Evolutionary conservation across 495 filamentous ascomycete species (phyloP).

Genomic region (Penicillium macrosclerotiorum): DNA sequence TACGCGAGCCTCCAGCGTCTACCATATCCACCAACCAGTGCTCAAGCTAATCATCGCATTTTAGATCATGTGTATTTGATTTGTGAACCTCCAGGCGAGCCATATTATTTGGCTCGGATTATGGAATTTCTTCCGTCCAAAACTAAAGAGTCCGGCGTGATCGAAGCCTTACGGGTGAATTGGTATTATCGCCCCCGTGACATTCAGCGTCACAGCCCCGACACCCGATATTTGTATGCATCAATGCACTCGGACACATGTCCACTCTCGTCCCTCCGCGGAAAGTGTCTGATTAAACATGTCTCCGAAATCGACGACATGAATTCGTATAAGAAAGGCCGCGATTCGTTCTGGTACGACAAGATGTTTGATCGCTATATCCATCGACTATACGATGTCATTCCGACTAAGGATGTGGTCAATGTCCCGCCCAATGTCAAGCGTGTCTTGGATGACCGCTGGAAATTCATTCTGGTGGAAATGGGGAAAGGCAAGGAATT

Average conservation of each 20-base stretch:
- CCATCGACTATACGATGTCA: constrained; percentile 94
- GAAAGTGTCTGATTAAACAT: constrained; percentile 87
- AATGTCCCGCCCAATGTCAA: constrained; percentile 95
- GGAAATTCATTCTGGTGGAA: constrained; percentile 93
- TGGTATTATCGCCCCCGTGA: constrained; percentile 98
- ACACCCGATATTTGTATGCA: constrained; percentile 85
- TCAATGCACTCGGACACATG: constrained; percentile 99
- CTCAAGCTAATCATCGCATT: not conserved
- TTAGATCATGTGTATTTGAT: constrained; percentile 96
- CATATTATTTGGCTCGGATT: constrained; percentile 94
- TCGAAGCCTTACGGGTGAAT: constrained; percentile 89
- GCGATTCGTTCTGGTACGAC: constrained; percentile 93
- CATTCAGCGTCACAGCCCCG: constrained; percentile 84
- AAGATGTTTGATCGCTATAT: constrained; percentile 98
- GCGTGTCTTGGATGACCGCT: constrained; percentile 89
- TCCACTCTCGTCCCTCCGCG: constrained; percentile 85
- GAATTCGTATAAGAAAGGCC: constrained; percentile 75
- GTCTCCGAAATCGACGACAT: constrained; percentile 79
- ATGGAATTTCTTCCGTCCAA: constrained; percentile 93
- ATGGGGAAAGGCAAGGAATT: constrained; percentile 88
- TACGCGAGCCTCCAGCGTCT: too few species aligned
- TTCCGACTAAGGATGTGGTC: constrained; percentile 87
- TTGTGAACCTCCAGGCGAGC: constrained; percentile 96
- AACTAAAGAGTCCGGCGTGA: constrained; percentile 65
- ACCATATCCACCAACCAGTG: too few species aligned